Conservation (phyloP, 106 monocot species). For the Alisma plantagoaquatica region DNA sequence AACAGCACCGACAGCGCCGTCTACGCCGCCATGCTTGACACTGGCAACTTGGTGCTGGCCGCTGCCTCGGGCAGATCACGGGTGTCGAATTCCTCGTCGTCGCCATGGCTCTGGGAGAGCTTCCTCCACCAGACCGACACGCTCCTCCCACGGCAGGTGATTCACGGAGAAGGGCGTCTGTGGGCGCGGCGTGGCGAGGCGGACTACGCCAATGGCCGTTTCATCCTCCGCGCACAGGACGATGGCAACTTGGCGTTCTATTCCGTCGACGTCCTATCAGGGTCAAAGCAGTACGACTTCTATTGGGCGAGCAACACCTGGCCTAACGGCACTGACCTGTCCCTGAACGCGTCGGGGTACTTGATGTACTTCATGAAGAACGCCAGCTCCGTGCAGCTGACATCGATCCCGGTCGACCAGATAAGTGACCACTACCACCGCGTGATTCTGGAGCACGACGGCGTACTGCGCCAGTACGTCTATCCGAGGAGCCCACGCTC, state of each 20-base stretch:
- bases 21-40: too few species aligned
- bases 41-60: conserved; percentile 38
- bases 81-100: too few species aligned
- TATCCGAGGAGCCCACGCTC: not conserved
- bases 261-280: not conserved
- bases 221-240: not conserved
- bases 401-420: not conserved
- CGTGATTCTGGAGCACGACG: conserved; percentile 32
- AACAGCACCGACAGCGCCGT: conserved; percentile 10
- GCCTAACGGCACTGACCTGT: not conserved
- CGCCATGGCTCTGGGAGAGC: too few species aligned
- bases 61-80: not conserved
- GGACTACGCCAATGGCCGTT: conserved; percentile 24
- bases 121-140: conserved; percentile 24
- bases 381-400: not conserved
- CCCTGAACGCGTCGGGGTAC: conserved; percentile 8
- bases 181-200: conserved; percentile 9
- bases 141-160: conserved; percentile 17
- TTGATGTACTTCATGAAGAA: conserved; percentile 3
- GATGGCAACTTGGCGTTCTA: conserved; percentile 16
- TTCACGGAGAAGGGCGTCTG: conserved; percentile 3
- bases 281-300: not conserved
- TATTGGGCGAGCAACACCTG: conserved; percentile 15
- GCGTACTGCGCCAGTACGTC: conserved; percentile 24
- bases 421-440: conserved; percentile 12